Base-by-base conservation (phyloP, 768 basidiomycete species). In the Tylopilus vinaceipallidus region DNA sequence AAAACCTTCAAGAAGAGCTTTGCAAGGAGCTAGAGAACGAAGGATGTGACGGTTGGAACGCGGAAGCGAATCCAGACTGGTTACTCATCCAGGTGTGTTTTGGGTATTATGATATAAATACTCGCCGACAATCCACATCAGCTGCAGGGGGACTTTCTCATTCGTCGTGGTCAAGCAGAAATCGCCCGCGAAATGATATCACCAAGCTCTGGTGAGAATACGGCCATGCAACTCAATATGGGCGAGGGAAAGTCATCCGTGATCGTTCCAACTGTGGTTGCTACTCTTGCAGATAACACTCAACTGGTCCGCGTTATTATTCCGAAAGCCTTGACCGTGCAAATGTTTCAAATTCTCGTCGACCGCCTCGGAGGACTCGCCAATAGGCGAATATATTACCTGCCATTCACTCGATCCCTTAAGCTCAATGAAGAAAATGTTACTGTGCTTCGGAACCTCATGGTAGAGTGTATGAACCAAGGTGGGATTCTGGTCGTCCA, bases 221-320 rank as follows among this genome's bases (percentile, higher is more conserved):
- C 73, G 0, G 59, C 69, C 6, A 63, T 76, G 24, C 80, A 81
- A 34, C 71, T 81, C 14, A 79, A 82, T 40, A 82, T 82, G 80
- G 80, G 80, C 3, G 80, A 82, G 46, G 81, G 80, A 1, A 82
- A 82, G 50, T 71, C 73, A 2, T 74, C 72, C 0, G 73, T 73
- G 2, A 73, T 82, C 17, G 69, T 81, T 2, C 80, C 80, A 0
- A 63, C 80, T 24, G 61, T 71, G 1, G 64, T 67, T 0, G 55
- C 69, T 4, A 56, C 58, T 5, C 66, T 82, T 13, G 74, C 80
- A 0, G 66, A 81, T 54, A 71, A 75, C 1, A 14, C 64, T 2
- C 71, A 64, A 26, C 62, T 82, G 1, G 74, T 73, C 35, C 73
- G 81, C 11, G 71, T 82, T 32, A 64, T 82, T 6, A 73, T 77